These are phyloP conservation scores for Amaranthus hypochondriacus DNA, from an alignment of 148 eudicot species.

Conservation along the genomic window DNA sequence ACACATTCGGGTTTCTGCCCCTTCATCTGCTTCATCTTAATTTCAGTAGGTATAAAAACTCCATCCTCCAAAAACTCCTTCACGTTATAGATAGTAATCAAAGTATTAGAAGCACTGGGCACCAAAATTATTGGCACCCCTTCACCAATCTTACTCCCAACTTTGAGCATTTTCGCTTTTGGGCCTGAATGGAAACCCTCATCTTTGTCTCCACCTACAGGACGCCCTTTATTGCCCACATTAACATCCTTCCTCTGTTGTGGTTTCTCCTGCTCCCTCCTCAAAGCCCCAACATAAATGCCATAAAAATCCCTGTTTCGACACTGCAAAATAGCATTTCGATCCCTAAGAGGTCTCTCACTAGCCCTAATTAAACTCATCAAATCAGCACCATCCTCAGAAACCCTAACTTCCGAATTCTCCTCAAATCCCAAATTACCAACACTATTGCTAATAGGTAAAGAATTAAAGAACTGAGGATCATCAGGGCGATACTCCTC, in stretches of 20 bases:
- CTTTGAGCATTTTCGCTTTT: conserved; percentile 57
- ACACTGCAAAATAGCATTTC: conserved; percentile 53
- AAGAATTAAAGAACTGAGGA: conserved; percentile 22
- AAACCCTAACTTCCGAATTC: conserved; percentile 22
- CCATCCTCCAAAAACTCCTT: conserved; percentile 98
- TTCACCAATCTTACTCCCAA: conserved; percentile 64
- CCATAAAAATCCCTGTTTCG: conserved; percentile 57
- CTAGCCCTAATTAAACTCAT: conserved; percentile 36
- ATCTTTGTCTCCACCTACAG: conserved; percentile 38
- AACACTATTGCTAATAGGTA: not conserved
- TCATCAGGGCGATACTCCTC: conserved; percentile 57
- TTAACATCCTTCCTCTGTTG: conserved; percentile 66
- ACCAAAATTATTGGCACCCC: conserved; percentile 95
- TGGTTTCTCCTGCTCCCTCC: conserved; percentile 73
- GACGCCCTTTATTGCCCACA: conserved; percentile 29
- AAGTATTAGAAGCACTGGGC: conserved; percentile 77
- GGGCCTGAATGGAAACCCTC: conserved; percentile 41
- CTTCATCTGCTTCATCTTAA: conserved; percentile 81
- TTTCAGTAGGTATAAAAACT: conserved; percentile 73
- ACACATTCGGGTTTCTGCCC: conserved; percentile 89
- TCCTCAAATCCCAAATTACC: conserved; percentile 4
- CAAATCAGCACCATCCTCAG: conserved; percentile 23
- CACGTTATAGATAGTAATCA: conserved; percentile 90
- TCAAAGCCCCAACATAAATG: conserved; percentile 46
- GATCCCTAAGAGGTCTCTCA: conserved; percentile 70